A percentile compares a stretch with the other conserved stretches of the same genome.
phyloP scores from a whole-genome alignment of 305 asterid genomes.

The Nicotiana rustica region DNA sequence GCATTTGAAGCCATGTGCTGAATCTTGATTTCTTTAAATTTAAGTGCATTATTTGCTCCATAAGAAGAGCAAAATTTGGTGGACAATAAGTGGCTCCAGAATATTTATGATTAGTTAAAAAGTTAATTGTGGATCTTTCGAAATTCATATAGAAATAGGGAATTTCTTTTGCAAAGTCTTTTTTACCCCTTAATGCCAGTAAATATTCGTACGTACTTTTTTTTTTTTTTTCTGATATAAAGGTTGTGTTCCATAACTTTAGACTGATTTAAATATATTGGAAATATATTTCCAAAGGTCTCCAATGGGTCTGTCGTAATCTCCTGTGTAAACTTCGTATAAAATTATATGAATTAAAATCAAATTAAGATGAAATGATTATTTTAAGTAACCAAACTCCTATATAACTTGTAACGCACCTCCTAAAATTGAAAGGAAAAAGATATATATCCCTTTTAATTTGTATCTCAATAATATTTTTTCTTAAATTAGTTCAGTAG shows the following conservation, averaged over 20 bases:
- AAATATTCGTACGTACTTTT: background rate
- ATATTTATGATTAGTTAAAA: background rate
- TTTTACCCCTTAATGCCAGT: background rate
- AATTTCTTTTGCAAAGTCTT: background rate
- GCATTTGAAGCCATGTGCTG: conserved; percentile 32
- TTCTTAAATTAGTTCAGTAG: background rate
- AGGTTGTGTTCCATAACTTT: background rate
- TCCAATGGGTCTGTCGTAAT: too few species aligned
- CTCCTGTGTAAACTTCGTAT: too few species aligned
- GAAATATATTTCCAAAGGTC: background rate
- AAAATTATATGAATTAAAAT: background rate
- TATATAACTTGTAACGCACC: background rate
- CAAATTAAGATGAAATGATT: background rate
- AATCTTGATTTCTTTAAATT: conserved; percentile 18
- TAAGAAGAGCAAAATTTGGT: conserved; percentile 27
- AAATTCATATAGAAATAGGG: too few species aligned
- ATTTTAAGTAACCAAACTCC: background rate
- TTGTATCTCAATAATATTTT: background rate
- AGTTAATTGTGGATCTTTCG: background rate
- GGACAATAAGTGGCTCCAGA: background rate
- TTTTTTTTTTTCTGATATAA: too few species aligned
- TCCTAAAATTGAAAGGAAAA: background rate
- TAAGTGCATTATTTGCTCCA: conserved; percentile 22
- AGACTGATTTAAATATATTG: background rate
- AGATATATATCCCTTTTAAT: background rate